Evolutionary conservation across 2,329 filamentous ascomycete species (phyloP), one percentile per base, ranked within the genome.

Genomic region (Aspergillus costaricaensis): DNA sequence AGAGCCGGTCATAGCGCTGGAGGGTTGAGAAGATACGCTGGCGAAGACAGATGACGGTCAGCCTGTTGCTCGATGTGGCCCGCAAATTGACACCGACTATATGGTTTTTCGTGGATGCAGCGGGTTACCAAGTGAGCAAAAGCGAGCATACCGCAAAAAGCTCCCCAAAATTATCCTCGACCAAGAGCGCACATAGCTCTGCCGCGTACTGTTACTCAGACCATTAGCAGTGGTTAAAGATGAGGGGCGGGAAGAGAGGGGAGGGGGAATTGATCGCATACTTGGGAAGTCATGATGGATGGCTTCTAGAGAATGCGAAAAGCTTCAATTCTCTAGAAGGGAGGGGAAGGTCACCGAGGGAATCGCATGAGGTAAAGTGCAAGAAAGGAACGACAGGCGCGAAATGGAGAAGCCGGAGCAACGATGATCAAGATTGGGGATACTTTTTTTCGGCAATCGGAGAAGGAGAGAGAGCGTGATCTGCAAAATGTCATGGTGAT

Each of bases 141-240:
- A 32, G 52, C 15, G 23, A 19, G 81, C 89, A 72, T 90, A 97
- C 94, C 74, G 92, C 91, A 64, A 92, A 92, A 61, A 98, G 87
- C 80, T 96, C 91, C 73, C 95, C 95, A 77, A 95, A 94, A 61
- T 91, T 84, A 75, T 97, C 92, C 74, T 92, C 88, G 65, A 98
- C 89, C 65, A 97, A 85, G 74, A 96, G 87, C 81, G 89, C 86
- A 82, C 92, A 96, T 73, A 98, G 91, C 85, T 97, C 91, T 72
- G 90, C 87, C 68, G 90, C 84, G 75, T 90, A 86, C 81, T 92
- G 32, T 58, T 66, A 67, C 49, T 63, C 62, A 64, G 59, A 64
- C 59, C 57, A 67, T 67, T 65, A 70, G 67, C 63, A 70, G 57
- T 55, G 62, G 57, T 52, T 52, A 47, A 74, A 72, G 49, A 54